phyloP scores from a whole-genome alignment of 2,329 filamentous ascomycete species.

The Parastagonospora nodorum region DNA sequence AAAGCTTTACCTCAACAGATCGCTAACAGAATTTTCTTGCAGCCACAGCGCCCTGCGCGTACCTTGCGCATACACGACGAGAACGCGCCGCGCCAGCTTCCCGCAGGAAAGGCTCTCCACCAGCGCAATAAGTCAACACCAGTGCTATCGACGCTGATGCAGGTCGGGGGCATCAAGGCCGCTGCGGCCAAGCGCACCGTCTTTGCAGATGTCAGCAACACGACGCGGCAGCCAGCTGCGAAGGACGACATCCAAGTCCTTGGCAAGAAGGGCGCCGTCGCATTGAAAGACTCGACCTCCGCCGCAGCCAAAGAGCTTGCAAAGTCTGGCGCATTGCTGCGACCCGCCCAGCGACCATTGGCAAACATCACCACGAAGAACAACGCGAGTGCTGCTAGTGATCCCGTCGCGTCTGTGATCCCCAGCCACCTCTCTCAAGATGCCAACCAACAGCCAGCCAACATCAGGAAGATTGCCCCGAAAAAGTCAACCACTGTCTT shows the following conservation, averaged over 20 bases:
- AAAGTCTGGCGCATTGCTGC: slow-evolving; percentile 55
- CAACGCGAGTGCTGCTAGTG: slow-evolving; percentile 19
- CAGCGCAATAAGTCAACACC: slow-evolving; percentile 81
- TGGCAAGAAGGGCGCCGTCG: slow-evolving; percentile 45
- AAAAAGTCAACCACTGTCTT: slow-evolving; percentile 62
- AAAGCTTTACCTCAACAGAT: slow-evolving; percentile 3
- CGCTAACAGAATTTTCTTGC: slow-evolving; percentile 26
- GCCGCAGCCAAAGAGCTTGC: slow-evolving; percentile 42
- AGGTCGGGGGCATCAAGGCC: slow-evolving; percentile 63
- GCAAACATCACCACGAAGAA: slow-evolving; percentile 28
- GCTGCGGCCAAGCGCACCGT: slow-evolving; percentile 74
- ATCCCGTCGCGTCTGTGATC: slow-evolving; percentile 21
- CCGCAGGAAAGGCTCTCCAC: slow-evolving; percentile 63
- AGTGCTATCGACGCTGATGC: slow-evolving; percentile 62
- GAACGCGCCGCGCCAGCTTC: slow-evolving; percentile 58
- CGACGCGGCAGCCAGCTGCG: slow-evolving; percentile 45
- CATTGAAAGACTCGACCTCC: slow-evolving; percentile 38
- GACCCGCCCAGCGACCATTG: slow-evolving; percentile 67
- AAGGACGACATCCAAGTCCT: slow-evolving; percentile 63
- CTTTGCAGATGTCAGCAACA: slow-evolving; percentile 84
- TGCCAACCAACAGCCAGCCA: slow-evolving; percentile 39
- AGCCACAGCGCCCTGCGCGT: slow-evolving; percentile 73
- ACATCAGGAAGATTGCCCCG: slow-evolving; percentile 53
- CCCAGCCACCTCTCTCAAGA: slow-evolving; percentile 32
- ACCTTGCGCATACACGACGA: slow-evolving; percentile 70